Evolutionary conservation across 1,284 basidiomycete species (phyloP), one percentile per base, ranked within the genome.

Genomic region (Boletus mariae): DNA sequence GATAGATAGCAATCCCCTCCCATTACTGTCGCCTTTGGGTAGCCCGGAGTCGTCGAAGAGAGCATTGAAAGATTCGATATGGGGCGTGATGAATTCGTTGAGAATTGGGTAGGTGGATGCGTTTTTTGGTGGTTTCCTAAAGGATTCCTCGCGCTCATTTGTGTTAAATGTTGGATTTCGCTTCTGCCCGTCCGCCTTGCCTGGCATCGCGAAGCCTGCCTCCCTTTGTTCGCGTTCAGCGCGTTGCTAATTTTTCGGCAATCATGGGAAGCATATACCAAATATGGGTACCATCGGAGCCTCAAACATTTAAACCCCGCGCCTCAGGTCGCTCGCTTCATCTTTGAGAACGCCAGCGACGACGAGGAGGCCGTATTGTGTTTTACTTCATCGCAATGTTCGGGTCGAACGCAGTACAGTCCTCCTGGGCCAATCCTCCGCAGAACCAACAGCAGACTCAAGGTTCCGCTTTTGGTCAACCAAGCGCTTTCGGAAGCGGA

Each of bases 51-150:
- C 91, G 63, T 96, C 92, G 67, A 97, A 93, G 31, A 99, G 80
- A 11, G 94, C 88, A 71, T 99, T 97, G 80, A 99, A 99, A 42
- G 92, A 94, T 71, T 98, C 91, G 58, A 99, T 84, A 69, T 98
- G 95, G 10, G 97, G 97, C 29, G 84, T 79, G 52, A 98, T 92
- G 62, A 99, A 92, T 72, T 97, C 92, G 62, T 96, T 93, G 53
- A 99, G 80, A 53, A 92, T 90, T 15, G 86, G 85, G 54, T 92
- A 85, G 15, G 87, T 84, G 37, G 88, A 82, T 20, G 82, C 82
- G 45, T 82, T 73, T 60, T 78, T 77, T 17, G 88, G 80, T 0
- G 97, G 97, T 54, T 86, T 79, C 68, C 83, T 81, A 75, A 98
- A 98, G 4, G 80, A 74, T 11, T 85, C 77, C 74, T 98, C 94